phyloP scores from a whole-genome alignment of 768 basidiomycete genomes.

The Suillus placidus region DNA sequence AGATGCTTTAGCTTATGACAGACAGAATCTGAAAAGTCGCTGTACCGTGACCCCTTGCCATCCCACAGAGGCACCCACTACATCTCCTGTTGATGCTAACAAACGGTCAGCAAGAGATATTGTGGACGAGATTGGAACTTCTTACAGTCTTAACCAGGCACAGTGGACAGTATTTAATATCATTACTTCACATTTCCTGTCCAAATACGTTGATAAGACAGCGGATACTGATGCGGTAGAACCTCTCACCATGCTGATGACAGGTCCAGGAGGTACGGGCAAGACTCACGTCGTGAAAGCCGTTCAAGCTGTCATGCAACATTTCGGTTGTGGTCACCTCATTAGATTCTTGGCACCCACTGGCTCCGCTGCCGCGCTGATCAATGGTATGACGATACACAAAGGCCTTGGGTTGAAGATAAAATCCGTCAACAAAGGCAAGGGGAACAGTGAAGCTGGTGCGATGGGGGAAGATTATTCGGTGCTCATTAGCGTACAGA shows the following conservation, averaged over 20 bases:
- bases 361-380: constrained; percentile 33
- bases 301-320: constrained; percentile 24
- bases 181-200: constrained; percentile 3
- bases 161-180: no score
- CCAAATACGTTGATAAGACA: constrained; percentile 2
- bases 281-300: constrained; percentile 36
- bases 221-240: background rate
- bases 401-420: constrained; percentile 27
- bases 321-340: constrained; percentile 22
- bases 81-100: no score
- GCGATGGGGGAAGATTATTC: constrained; percentile 15
- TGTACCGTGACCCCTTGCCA: no score
- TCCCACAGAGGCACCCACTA: no score
- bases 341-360: constrained; percentile 34
- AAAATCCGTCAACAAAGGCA: constrained; percentile 17
- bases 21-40: no score
- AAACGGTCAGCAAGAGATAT: no score
- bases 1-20: no score
- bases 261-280: constrained; percentile 37
- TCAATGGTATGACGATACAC: constrained; percentile 35
- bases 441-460: constrained; percentile 18
- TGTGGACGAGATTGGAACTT: no score
- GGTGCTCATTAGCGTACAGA: constrained; percentile 19
- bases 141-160: no score
- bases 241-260: constrained; percentile 21